Evolutionary conservation across 345 rosid species (phyloP).

Genomic region (Heritiera fomes): DNA sequence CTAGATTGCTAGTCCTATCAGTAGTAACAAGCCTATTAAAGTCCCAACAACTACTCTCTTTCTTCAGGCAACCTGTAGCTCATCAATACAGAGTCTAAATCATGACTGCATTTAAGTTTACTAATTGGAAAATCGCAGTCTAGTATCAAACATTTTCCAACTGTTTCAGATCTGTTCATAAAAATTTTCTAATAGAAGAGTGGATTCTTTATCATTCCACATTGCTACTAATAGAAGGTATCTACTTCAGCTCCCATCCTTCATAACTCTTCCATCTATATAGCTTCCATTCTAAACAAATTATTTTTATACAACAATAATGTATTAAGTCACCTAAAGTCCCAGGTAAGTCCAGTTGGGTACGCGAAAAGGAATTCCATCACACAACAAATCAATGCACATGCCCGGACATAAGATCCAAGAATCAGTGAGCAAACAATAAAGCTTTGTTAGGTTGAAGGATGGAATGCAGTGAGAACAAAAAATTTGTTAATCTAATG

Average conservation of each 20-base stretch:
- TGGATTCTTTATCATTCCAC: neutral
- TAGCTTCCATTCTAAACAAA: neutral
- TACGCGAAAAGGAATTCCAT: neutral
- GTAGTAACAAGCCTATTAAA: neutral
- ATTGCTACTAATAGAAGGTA: neutral
- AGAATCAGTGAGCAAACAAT: neutral
- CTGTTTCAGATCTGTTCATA: neutral
- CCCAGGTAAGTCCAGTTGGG: neutral
- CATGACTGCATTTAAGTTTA: neutral
- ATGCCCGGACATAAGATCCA: neutral
- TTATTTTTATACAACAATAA: neutral
- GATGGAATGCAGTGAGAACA: no score
- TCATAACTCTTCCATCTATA: neutral
- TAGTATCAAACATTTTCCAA: neutral
- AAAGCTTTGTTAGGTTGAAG: no score
- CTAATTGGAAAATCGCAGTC: neutral
- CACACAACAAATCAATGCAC: neutral
- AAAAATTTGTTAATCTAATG: no score
- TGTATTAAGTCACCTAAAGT: neutral
- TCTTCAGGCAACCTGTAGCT: neutral
- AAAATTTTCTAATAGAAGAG: neutral
- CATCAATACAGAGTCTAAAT: neutral
- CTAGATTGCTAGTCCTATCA: neutral
- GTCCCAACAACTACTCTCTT: neutral
- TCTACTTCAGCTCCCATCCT: neutral